phyloP scores from a whole-genome alignment of 2,329 filamentous ascomycete genomes.

The Penicillium sp. region DNA sequence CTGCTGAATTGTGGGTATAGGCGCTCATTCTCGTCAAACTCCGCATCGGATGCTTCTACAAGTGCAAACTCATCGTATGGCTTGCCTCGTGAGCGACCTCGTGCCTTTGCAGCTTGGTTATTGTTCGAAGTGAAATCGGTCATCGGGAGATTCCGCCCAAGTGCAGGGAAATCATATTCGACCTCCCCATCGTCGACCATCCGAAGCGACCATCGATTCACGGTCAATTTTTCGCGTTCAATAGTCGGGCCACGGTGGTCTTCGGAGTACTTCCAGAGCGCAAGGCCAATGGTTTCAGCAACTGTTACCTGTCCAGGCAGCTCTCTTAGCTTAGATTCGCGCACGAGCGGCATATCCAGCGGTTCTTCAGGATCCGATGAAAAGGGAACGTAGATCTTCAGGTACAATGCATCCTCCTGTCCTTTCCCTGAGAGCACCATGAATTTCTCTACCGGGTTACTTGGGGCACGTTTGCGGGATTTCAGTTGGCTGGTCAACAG shows the following conservation, averaged over 20 bases:
- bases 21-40: constrained; percentile 56
- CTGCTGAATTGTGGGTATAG: constrained; percentile 49
- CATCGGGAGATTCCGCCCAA: constrained; percentile 54
- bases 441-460: constrained; percentile 59
- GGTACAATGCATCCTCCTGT: constrained; percentile 56
- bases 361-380: constrained; percentile 53
- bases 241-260: constrained; percentile 53
- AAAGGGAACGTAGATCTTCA: constrained; percentile 60
- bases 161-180: constrained; percentile 60
- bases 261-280: constrained; percentile 58
- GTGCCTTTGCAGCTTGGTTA: constrained; percentile 51
- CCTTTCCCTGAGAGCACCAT: constrained; percentile 57
- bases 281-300: constrained; percentile 58
- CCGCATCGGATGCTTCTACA: constrained; percentile 53
- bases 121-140: constrained; percentile 64
- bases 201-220: constrained; percentile 61
- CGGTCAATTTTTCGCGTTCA: constrained; percentile 49
- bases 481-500: constrained; percentile 55
- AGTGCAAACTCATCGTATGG: constrained; percentile 64
- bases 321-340: constrained; percentile 51
- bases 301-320: constrained; percentile 50
- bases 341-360: constrained; percentile 54
- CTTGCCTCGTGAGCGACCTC: constrained; percentile 56
- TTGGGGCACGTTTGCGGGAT: constrained; percentile 52
- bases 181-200: constrained; percentile 65